Evolutionary conservation across 2,329 filamentous ascomycete genomes (phyloP), one percentile per base, ranked within the genome.

Genomic region (Clonostachys chloroleuca): DNA sequence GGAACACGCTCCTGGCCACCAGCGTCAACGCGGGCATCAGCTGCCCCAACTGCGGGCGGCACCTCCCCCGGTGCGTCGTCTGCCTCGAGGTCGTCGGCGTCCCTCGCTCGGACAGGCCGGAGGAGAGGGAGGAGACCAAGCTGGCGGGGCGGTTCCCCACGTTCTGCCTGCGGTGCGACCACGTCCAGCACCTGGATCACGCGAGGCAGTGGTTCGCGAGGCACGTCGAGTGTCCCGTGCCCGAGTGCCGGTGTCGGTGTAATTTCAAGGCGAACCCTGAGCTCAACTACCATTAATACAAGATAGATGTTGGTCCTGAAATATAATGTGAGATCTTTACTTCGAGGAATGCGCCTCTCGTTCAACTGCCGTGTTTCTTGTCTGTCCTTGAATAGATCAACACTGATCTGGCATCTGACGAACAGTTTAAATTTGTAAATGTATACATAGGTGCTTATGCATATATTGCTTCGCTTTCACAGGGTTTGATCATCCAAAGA

Each of bases 91-190:
- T 84, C 43, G 80, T 87, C 3, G 84, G 83, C 33, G 73, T 84
- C 41, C 80, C 81, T 47, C 75, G 83, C 41, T 82, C 80, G 34
- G 79, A 83, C 61, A 70, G 70, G 51, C 76, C 77, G 3, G 78
- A 80, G 58, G 67, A 71, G 46, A 72, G 73, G 40, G 62, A 70
- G 7, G 76, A 81, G 54, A 65, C 67, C 41, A 63, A 68, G 56
- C 65, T 74, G 61, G 74, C 75, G 42, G 79, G 78, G 4, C 72
- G 75, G 42, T 86, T 87, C 56, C 80, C 82, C n/a, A 85, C 81
- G 0, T 87, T 87, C 56, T 87, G 84, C 51, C 69, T 87, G 40
- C 75, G 77, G 54, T 87, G 84, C 59, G 82, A 86, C 56, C 84
- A 87, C 57, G 81, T 84, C 10, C 65, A 83, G 56, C 84, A 87